Conservation (phyloP, 306 rosid species). For the Cajanus cajan region DNA sequence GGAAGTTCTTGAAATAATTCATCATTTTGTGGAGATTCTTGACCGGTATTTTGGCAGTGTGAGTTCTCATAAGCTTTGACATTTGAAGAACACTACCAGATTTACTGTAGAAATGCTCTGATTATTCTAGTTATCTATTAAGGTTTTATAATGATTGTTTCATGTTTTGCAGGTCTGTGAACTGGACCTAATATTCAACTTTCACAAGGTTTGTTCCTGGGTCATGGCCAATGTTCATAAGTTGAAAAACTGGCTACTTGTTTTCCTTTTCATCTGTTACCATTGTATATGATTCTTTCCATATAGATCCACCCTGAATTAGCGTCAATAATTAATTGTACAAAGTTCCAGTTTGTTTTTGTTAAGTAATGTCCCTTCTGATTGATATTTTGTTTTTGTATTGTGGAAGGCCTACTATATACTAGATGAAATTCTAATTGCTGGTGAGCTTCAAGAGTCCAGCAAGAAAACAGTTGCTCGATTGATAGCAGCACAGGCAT, state of each 20-base stretch:
- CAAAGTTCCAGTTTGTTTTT: neutral
- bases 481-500: constrained; percentile 95
- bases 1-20: constrained; percentile 84
- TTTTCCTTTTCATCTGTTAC: constrained; percentile 1
- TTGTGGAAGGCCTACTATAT: constrained; percentile 80
- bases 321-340: neutral
- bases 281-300: neutral
- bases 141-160: neutral
- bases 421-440: constrained; percentile 86
- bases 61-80: constrained; percentile 40
- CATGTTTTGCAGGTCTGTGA: constrained; percentile 65
- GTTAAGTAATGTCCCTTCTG: constrained; percentile 15
- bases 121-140: neutral
- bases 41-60: constrained; percentile 96
- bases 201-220: constrained; percentile 70
- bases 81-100: neutral
- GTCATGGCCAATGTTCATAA: constrained; percentile 1
- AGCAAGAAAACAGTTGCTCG: constrained; percentile 94
- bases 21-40: constrained; percentile 87
- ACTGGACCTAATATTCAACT: constrained; percentile 83
- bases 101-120: neutral
- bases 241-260: neutral
- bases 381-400: neutral
- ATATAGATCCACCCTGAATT: neutral
- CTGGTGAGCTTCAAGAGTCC: constrained; percentile 95